Evolutionary conservation across 345 rosid species (phyloP).

Genomic region (Durio zibethinus): DNA sequence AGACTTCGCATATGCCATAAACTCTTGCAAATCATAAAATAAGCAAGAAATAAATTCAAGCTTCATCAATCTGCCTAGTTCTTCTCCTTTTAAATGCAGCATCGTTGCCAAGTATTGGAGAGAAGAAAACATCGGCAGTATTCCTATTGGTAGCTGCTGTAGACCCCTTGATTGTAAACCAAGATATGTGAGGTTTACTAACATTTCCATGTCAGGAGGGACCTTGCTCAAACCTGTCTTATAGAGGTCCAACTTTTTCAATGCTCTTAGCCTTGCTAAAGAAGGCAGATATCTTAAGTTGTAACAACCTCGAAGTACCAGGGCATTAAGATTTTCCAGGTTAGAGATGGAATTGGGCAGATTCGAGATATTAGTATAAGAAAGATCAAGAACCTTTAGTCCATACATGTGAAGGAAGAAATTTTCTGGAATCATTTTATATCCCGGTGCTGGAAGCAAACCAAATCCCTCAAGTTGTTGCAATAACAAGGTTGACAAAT

Average conservation of each 20-base stretch:
- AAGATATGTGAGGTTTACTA: not conserved
- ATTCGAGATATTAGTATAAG: rapidly evolving
- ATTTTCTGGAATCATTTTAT: too few relatives aligned
- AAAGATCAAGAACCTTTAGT: conserved; percentile 26
- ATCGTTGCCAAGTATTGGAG: not conserved
- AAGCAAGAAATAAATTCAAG: not conserved
- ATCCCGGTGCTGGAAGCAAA: too few relatives aligned
- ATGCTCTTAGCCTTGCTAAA: not conserved
- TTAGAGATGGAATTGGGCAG: conserved; percentile 13
- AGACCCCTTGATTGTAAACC: not conserved
- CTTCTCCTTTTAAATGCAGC: not conserved
- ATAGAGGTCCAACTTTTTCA: conserved; percentile 8
- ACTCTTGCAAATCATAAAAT: not conserved
- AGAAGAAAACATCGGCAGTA: not conserved
- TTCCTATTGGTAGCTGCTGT: not conserved
- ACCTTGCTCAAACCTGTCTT: not conserved
- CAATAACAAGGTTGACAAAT: not conserved
- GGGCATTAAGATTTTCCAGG: not conserved
- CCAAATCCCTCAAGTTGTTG: too few relatives aligned
- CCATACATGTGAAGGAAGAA: conserved; percentile 8
- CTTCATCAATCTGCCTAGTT: not conserved
- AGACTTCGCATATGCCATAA: not conserved
- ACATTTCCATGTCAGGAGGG: not conserved
- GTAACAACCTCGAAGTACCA: too few relatives aligned
- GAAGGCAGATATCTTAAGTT: not conserved